A percentile compares a stretch with the other conserved stretches of the same genome.
phyloP scores from a whole-genome alignment of 257 asterid genomes.

The Lantana camara region DNA sequence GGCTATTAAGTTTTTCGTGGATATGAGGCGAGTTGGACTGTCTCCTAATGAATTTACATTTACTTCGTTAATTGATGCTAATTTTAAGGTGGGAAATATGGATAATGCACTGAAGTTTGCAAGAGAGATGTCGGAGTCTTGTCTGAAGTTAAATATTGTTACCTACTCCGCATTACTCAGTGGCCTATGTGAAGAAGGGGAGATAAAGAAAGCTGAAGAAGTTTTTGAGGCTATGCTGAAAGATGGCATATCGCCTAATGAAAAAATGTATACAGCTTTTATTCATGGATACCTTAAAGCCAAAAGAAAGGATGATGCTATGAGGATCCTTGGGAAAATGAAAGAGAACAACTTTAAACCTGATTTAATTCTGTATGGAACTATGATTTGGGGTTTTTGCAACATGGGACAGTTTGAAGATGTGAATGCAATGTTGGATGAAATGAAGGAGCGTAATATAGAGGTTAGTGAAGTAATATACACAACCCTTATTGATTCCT shows the following conservation, averaged over 20 bases:
- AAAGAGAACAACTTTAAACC: slow-evolving; percentile 53
- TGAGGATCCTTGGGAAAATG: slow-evolving; percentile 59
- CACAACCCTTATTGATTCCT: slow-evolving; percentile 69
- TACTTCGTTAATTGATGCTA: slow-evolving; percentile 82
- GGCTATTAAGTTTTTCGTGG: slow-evolving; percentile 78
- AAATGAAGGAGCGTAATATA: slow-evolving; percentile 64
- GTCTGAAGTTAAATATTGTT: slow-evolving; percentile 62
- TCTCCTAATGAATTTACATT: slow-evolving; percentile 79
- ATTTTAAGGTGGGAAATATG: slow-evolving; percentile 61
- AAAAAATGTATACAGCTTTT: slow-evolving; percentile 69
- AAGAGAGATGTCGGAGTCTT: slow-evolving; percentile 77
- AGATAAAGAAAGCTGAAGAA: slow-evolving; percentile 77
- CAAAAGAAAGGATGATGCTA: slow-evolving; percentile 62
- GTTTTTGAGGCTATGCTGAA: slow-evolving; percentile 57
- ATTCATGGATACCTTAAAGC: slow-evolving; percentile 79
- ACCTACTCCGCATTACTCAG: slow-evolving; percentile 71
- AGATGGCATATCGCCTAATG: slow-evolving; percentile 64
- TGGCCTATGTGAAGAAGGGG: slow-evolving; percentile 81
- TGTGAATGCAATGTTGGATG: slow-evolving; percentile 54
- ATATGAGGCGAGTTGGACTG: slow-evolving; percentile 89
- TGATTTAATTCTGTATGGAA: slow-evolving; percentile 68
- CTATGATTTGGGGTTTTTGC: slow-evolving; percentile 85
- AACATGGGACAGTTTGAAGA: slow-evolving; percentile 63
- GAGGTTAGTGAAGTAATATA: slow-evolving; percentile 65
- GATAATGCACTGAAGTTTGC: slow-evolving; percentile 73